Percentiles rank a stretch among this genome's conserved stretches.
Conservation (phyloP, 768 basidiomycete genomes). For the Naganishia antarctica region DNA sequence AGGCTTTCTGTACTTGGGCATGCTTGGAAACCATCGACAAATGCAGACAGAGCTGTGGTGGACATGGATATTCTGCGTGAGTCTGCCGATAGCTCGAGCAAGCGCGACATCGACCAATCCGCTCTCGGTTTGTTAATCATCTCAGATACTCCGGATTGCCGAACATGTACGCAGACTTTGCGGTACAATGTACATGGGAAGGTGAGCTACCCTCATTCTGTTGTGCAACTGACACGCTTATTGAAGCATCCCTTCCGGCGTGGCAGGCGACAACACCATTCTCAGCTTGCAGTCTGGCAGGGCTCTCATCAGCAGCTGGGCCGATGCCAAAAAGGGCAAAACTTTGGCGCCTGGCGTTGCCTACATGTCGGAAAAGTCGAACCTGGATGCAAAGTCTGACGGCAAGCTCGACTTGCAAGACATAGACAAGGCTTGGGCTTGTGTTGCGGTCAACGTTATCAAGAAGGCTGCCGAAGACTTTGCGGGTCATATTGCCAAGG, state of each 20-base stretch:
- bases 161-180: constrained; percentile 51
- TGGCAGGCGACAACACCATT: constrained; percentile 50
- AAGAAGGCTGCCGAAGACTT: constrained; percentile 51
- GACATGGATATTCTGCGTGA: constrained; percentile 52
- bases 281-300: constrained; percentile 49
- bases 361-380: constrained; percentile 48
- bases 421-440: constrained; percentile 50
- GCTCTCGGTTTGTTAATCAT: neutral
- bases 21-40: constrained; percentile 53
- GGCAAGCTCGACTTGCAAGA: constrained; percentile 45
- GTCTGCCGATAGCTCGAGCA: constrained; percentile 10
- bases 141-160: constrained; percentile 49
- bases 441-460: constrained; percentile 51
- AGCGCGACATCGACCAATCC: neutral
- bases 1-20: constrained; percentile 53
- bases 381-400: constrained; percentile 43
- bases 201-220: neutral
- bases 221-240: neutral
- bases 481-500: constrained; percentile 42
- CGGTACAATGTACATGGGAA: constrained; percentile 52
- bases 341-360: constrained; percentile 50
- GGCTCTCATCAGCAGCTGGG: constrained; percentile 46
- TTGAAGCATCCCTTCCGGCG: neutral
- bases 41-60: constrained; percentile 51
- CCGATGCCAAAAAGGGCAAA: constrained; percentile 49